These are phyloP conservation scores for Elsinoe fawcettii DNA, from an alignment of 2,329 filamentous ascomycete species.

Conservation along the genomic window DNA sequence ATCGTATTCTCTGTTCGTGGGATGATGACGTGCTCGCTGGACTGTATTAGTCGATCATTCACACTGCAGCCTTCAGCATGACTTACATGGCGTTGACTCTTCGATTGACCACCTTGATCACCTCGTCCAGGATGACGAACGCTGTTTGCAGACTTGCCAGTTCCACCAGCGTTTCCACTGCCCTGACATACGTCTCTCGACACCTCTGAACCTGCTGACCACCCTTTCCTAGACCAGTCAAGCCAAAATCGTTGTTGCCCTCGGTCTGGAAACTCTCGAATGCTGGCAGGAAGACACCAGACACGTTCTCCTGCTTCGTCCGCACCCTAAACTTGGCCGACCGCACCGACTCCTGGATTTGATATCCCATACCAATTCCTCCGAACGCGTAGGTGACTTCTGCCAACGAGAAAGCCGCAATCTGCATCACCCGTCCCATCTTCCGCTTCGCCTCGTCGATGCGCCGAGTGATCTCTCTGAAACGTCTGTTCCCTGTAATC, in stretches of 20 bases:
- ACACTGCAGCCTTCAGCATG: neutral
- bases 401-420: slow-evolving; percentile 92
- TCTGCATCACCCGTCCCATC: slow-evolving; percentile 99
- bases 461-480: slow-evolving; percentile 80
- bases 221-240: slow-evolving; percentile 93
- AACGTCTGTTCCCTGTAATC: slow-evolving; percentile 22
- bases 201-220: slow-evolving; percentile 94
- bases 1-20: slow-evolving; percentile 99
- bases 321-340: slow-evolving; percentile 85
- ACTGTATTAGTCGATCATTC: slow-evolving; percentile 19
- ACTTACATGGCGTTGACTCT: slow-evolving; percentile 92
- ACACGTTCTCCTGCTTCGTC: slow-evolving; percentile 97
- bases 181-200: slow-evolving; percentile 89
- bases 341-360: slow-evolving; percentile 93
- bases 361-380: slow-evolving; percentile 81
- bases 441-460: slow-evolving; percentile 99
- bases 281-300: slow-evolving; percentile 84
- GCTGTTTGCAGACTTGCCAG: slow-evolving; percentile 93
- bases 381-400: slow-evolving; percentile 97
- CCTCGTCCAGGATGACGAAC: slow-evolving; percentile 95
- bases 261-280: slow-evolving; percentile 89
- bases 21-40: slow-evolving; percentile 85
- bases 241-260: slow-evolving; percentile 87
- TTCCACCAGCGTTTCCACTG: slow-evolving; percentile 92
- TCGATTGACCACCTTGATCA: slow-evolving; percentile 98